Percentiles rank a stretch among this genome's conserved stretches.
Evolutionary conservation across 2,329 filamentous ascomycete species (phyloP).

Genomic region (Curvularia verruculosa): DNA sequence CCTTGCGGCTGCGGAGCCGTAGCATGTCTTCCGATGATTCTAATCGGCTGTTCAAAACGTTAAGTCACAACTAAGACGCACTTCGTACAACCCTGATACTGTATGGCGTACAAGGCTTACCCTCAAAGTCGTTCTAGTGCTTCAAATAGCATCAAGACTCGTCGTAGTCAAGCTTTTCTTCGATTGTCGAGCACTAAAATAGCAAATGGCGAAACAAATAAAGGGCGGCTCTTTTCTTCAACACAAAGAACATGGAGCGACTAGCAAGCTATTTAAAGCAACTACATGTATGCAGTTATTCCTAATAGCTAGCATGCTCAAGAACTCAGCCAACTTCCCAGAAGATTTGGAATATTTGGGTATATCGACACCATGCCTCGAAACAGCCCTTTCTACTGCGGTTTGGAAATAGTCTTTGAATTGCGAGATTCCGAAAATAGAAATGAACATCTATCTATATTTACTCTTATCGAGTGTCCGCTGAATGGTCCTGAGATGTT

Average conservation of each 20-base stretch:
- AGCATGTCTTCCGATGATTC: background rate
- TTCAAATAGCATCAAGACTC: conserved; percentile 10
- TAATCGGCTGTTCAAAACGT: conserved; percentile 11
- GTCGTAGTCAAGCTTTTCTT: conserved; percentile 3
- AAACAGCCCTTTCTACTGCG: background rate
- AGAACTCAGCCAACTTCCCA: background rate
- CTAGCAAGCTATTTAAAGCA: background rate
- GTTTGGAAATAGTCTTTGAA: background rate
- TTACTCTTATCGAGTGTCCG: background rate
- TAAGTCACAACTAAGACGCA: conserved; percentile 15
- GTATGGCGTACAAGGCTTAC: background rate
- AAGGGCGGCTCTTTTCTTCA: conserved; percentile 8
- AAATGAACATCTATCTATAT: background rate
- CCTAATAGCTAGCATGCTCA: background rate
- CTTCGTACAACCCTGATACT: conserved; percentile 13
- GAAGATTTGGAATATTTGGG: background rate
- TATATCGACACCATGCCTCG: background rate
- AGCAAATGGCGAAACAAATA: conserved; percentile 25
- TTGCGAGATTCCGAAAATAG: background rate
- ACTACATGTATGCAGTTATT: background rate
- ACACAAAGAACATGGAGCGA: conserved; percentile 15
- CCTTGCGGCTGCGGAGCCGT: background rate
- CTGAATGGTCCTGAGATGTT: background rate
- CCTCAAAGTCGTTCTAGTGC: background rate
- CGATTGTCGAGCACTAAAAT: conserved; percentile 9